phyloP scores from a whole-genome alignment of 306 rosid genomes.

The Fagus sylvatica region DNA sequence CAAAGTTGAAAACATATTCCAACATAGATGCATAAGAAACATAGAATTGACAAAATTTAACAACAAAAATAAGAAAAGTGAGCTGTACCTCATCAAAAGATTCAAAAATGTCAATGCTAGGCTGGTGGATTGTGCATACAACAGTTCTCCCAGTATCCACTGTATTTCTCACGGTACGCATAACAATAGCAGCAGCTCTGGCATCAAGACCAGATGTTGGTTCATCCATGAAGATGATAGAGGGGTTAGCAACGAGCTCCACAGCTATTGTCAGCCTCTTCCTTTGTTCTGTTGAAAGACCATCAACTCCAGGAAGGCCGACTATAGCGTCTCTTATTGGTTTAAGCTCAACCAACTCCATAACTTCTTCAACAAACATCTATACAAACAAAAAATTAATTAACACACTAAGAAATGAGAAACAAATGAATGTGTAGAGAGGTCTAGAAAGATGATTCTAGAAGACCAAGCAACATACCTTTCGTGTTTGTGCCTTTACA shows the following conservation, averaged over 20 bases:
- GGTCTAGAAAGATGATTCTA: conserved; percentile 1
- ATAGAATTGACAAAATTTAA: neutral
- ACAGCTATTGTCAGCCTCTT: conserved; percentile 91
- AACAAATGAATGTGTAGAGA: neutral
- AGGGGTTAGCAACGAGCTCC: conserved; percentile 86
- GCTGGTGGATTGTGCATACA: conserved; percentile 92
- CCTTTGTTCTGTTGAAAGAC: conserved; percentile 83
- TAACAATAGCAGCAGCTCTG: conserved; percentile 88
- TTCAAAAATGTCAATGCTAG: conserved; percentile 88
- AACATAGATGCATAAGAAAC: neutral
- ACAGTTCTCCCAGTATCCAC: conserved; percentile 88
- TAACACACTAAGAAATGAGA: neutral
- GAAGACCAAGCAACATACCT: conserved; percentile 30
- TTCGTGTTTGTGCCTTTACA: conserved; percentile 35
- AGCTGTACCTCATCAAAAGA: conserved; percentile 72
- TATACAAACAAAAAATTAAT: neutral
- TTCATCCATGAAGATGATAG: conserved; percentile 90
- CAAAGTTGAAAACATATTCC: neutral
- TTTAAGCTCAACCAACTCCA: conserved; percentile 70
- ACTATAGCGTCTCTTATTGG: conserved; percentile 60
- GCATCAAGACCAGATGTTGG: conserved; percentile 96
- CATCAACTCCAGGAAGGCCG: conserved; percentile 81
- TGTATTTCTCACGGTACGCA: conserved; percentile 85
- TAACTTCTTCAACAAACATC: conserved; percentile 69
- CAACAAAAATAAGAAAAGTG: neutral